Base-by-base conservation (phyloP, 2,329 filamentous ascomycete species). In the Orbilia ellipsospora region DNA sequence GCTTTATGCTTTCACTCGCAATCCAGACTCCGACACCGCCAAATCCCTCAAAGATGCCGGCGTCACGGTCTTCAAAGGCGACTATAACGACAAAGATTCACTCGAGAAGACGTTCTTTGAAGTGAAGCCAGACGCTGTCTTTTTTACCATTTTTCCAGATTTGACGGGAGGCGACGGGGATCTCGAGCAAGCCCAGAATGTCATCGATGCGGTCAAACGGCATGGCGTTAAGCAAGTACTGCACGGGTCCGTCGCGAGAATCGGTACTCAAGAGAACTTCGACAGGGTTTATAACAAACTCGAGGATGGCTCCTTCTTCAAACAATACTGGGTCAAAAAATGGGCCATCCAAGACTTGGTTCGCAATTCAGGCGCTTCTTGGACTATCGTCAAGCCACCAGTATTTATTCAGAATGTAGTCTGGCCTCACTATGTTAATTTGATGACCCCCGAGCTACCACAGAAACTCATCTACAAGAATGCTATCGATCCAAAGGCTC, bases 61-160 rank as follows among this genome's bases (percentile, higher is more conserved):
- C 10, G 48, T 74, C 10, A 68, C 63, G 4, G 54, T 74, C 51
- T 63, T 68, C 28, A 63, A 74, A 42, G 70, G 70, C 8, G 70
- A 74, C 16, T 74, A 57, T 28, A 54, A 36, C 7, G 57, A 74
- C 18, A 67, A 67, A 55, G 70, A 68, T 3, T 40, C 51, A 2
- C 63, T 74, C 15, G 57, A 68, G 4, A 64, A 57, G 10, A 57
- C 57, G 1, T 68, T 74, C 36, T 57, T 63, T 1, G 31, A 52
- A 31, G 63, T 52, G 1, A 36, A 36, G 31, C 10, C 61, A 4
- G 70, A 74, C 12, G 56, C 63, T 0, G 59, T 74, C 1, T 74
- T 74, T 31, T 74, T 74, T 16, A 74, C 63, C 12, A 74, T 74
- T 28, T 68, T 63, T 18, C 63, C 70, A 20, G 70, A 74, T 44